These are phyloP conservation scores for Wickerhamiella domercqiae DNA, from an alignment of 805 yeast species.

Conservation along the genomic window DNA sequence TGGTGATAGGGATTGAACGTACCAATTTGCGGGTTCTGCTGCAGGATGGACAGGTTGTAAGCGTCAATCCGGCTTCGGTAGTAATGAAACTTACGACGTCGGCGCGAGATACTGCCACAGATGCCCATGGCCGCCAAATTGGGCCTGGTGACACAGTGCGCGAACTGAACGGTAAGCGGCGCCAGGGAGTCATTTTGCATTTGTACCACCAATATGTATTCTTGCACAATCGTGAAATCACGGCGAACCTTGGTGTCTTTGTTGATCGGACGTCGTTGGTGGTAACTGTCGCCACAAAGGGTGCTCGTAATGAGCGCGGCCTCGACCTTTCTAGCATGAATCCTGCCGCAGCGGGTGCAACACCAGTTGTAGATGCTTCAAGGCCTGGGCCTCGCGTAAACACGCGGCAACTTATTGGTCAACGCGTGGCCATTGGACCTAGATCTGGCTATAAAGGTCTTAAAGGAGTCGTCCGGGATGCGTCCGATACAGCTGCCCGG, in stretches of 20 bases:
- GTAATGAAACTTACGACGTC: constrained; percentile 44
- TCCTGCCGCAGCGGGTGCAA: constrained; percentile 37
- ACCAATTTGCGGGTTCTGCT: constrained; percentile 68
- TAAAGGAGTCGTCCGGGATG: constrained; percentile 83
- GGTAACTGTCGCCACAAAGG: constrained; percentile 72
- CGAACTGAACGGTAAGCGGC: constrained; percentile 66
- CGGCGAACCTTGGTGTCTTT: constrained; percentile 84
- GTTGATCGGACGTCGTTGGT: constrained; percentile 63
- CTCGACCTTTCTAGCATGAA: constrained; percentile 76
- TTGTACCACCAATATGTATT: constrained; percentile 69
- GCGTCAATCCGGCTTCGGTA: constrained; percentile 68
- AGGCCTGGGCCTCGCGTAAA: constrained; percentile 12
- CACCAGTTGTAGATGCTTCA: constrained; percentile 17
- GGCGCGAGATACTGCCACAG: constrained; percentile 73
- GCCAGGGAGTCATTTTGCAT: constrained; percentile 80
- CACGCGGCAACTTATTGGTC: constrained; percentile 40
- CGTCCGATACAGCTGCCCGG: constrained; percentile 81
- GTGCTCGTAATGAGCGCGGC: constrained; percentile 43
- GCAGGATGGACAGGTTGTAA: constrained; percentile 61
- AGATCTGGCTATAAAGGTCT: constrained; percentile 91
- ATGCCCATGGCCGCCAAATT: constrained; percentile 67
- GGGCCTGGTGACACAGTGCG: constrained; percentile 86
- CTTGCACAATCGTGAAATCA: constrained; percentile 59
- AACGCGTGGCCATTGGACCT: constrained; percentile 69
- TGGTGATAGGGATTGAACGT: constrained; percentile 78